Conservation (phyloP, 306 rosid genomes). For the Medicago ruthenica region DNA sequence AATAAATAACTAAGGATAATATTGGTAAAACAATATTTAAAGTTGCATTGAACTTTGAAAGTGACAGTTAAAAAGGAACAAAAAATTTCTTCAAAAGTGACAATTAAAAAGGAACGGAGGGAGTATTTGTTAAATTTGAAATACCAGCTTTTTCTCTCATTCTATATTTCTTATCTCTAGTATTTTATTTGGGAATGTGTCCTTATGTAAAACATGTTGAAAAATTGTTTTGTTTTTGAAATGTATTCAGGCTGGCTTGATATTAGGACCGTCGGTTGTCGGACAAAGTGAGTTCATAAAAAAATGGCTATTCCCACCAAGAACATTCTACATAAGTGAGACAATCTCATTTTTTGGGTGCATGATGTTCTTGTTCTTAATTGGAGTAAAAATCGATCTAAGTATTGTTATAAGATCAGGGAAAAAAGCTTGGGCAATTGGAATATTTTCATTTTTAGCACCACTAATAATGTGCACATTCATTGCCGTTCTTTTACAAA, state of each 20-base stretch:
- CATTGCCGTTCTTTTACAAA: not conserved
- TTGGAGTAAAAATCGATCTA: constrained; percentile 60
- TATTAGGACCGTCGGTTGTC: constrained; percentile 56
- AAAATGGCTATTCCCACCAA: constrained; percentile 42
- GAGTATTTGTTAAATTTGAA: too few relatives aligned
- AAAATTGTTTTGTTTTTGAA: not conserved
- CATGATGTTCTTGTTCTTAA: constrained; percentile 58
- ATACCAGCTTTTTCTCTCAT: too few relatives aligned
- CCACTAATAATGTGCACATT: constrained; percentile 31
- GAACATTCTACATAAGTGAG: constrained; percentile 47
- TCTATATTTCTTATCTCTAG: not conserved
- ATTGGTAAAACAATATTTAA: too few relatives aligned
- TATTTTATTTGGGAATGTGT: too few relatives aligned
- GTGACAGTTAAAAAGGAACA: too few relatives aligned
- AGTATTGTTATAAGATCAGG: constrained; percentile 38
- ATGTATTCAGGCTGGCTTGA: constrained; percentile 53
- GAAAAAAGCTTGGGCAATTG: constrained; percentile 54
- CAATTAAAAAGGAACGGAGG: too few relatives aligned
- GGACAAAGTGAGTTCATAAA: constrained; percentile 29
- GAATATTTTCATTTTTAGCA: constrained; percentile 26
- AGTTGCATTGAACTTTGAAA: too few relatives aligned
- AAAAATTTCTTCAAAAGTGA: too few relatives aligned
- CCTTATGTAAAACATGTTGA: not conserved
- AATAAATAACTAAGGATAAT: too few relatives aligned
- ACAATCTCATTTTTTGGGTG: constrained; percentile 54